Base-by-base conservation (phyloP, 805 yeast species). In the Teunomyces aglyptinius region DNA sequence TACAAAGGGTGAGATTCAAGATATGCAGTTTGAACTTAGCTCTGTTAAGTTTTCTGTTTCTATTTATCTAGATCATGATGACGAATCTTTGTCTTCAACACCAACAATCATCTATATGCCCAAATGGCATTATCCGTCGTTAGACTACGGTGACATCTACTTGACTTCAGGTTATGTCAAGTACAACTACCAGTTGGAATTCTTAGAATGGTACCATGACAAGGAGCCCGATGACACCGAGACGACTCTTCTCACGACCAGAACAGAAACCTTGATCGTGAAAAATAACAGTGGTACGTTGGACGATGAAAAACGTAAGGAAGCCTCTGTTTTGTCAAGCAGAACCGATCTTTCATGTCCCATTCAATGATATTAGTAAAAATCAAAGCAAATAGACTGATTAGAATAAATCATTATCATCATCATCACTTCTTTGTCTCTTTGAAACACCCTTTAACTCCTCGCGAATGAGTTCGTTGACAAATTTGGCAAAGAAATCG, bases 51-150 rank as follows among this genome's bases (percentile, higher is more conserved):
- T 81, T 59, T 58, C 61, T 0, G 62, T 89, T 47, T 71, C 75
- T 8, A 60, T 90, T 12, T 52, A 58, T 10, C 45, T 66, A 2
- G 48, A 52, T 19, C 26, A 56, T 15, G 41, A 40, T 1, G 51
- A 56, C 3, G 47, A 39, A 3, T 41, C 43, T 6, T 11, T 27
- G 10, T 20, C 29, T 5, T 31, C 45, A 11, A 27, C 27, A 5
- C 83, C 89, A 2, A 83, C 92, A 0, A 63, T 77, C 40, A 77
- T 91, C 1, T 86, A 73, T 57, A 57, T 89, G 22, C 97, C 97
- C 0, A 72, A 71, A 20, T 76, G 82, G 73, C 96, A 91, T 61
- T 90, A 77, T 39, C 71, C 81, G 67, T 40, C 59, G 63, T 40
- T 80, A 71, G 46, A 74, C 70, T 48, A 70, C 74, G 63, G 60